Percentiles rank a stretch among this genome's conserved stretches.
Conservation (phyloP, 768 basidiomycete genomes). For the Rhizopogon sp. region DNA sequence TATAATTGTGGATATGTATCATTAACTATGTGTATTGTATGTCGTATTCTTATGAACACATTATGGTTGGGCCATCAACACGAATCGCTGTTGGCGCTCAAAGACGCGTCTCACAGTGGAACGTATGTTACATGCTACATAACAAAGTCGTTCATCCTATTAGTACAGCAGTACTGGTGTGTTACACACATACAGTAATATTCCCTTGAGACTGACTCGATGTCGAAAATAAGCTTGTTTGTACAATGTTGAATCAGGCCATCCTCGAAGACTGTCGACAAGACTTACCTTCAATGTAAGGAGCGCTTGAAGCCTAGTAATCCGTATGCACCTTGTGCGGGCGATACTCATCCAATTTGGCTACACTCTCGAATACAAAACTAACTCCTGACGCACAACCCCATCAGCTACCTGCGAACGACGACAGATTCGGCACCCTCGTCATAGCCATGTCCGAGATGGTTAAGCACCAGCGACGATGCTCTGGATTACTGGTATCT, state of each 20-base stretch:
- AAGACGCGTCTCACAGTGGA: no score
- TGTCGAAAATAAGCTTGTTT: slow-evolving; percentile 21
- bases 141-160: not conserved
- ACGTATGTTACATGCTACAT: no score
- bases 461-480: slow-evolving; percentile 12
- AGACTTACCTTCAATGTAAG: slow-evolving; percentile 16
- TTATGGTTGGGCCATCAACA: no score
- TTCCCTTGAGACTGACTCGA: slow-evolving; percentile 4
- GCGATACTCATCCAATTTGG: slow-evolving; percentile 7
- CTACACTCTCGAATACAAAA: slow-evolving; percentile 16
- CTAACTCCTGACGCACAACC: slow-evolving; percentile 12
- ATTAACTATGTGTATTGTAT: no score
- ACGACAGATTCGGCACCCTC: slow-evolving; percentile 10
- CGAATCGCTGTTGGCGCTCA: no score
- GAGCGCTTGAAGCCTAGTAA: slow-evolving; percentile 2
- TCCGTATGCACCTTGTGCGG: slow-evolving; percentile 12
- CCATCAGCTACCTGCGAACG: not conserved
- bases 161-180: no score
- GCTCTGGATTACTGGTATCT: slow-evolving; percentile 14
- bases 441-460: slow-evolving; percentile 17
- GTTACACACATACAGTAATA: no score
- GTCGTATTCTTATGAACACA: no score
- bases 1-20: no score
- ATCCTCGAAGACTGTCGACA: not conserved
- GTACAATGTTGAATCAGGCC: not conserved